Base-by-base conservation (phyloP, 768 basidiomycete species). In the Paxillus rubicundulus region DNA sequence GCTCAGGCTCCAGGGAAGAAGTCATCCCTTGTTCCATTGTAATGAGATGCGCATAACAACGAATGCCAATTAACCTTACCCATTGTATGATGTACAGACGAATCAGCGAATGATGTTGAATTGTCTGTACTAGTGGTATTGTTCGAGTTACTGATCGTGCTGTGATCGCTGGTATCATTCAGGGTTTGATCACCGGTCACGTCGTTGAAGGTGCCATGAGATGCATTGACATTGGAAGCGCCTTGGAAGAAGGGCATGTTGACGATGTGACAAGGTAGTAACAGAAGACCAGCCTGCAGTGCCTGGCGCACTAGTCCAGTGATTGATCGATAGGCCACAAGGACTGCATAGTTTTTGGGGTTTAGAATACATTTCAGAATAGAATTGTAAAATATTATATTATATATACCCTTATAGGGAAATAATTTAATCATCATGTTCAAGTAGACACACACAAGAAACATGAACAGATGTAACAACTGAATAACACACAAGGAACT, bases 211-310 rank as follows among this genome's bases (percentile, higher is more conserved):
- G 45, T 60, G 21, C 50, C 42, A 37, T 64, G 30, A 3, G 60
- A 54, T 40, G 32, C 50, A 20, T 64, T 46, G 39, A 62, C 53
- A 20, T 28, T 49, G 0, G 54, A 42, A 12, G 63, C 60, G 4
- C 58, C 58, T 16, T 64, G 63, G 28, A 64, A 64, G 58, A 64
- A 64, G 6, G 63, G 63, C 63, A 64, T 64, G 1, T 6, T 33
- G 24, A 33, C 3, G 9, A 34, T 18, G 32, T 16, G 14, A 18
- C 18, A 46, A 24, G 24, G 24, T 24, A 24, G 24, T 24, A 24
- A 24, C 24, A n/a, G n/a, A n/a, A n/a, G n/a, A n/a, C n/a, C n/a
- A n/a, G n/a, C n/a, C n/a, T n/a, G n/a, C n/a, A n/a, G n/a, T n/a
- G n/a, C n/a, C n/a, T n/a, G n/a, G n/a, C n/a, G n/a, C n/a, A n/a